phyloP scores from a whole-genome alignment of 192 early-diverging fungal species.

The Linnemannia zychae region DNA sequence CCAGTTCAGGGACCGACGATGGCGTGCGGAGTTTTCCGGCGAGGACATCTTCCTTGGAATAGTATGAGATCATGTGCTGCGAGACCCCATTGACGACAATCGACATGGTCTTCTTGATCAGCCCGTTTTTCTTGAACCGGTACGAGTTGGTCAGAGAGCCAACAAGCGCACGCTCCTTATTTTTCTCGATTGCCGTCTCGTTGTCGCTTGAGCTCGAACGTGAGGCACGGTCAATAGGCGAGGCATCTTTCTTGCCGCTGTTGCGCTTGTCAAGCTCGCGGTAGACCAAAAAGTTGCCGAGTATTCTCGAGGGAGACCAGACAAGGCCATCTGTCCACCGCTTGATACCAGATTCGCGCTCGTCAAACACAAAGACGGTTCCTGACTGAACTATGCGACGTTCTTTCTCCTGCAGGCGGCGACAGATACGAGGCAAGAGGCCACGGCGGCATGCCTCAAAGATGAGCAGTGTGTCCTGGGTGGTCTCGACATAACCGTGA shows the following conservation, averaged over 20 bases:
- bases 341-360: constrained; percentile 85
- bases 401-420: constrained; percentile 80
- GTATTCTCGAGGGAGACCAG: constrained; percentile 88
- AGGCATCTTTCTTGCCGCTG: constrained; percentile 63
- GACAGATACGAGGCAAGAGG: constrained; percentile 73
- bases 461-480: constrained; percentile 81
- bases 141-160: constrained; percentile 71
- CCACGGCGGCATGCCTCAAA: constrained; percentile 84
- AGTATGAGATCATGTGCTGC: constrained; percentile 72
- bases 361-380: constrained; percentile 88
- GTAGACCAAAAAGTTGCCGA: constrained; percentile 86
- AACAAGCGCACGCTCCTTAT: constrained; percentile 67
- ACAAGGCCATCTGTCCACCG: constrained; percentile 89
- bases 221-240: constrained; percentile 51
- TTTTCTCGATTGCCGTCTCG: constrained; percentile 56
- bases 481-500: constrained; percentile 78
- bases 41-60: constrained; percentile 68
- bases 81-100: constrained; percentile 72
- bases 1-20: constrained; percentile 64
- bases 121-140: constrained; percentile 69
- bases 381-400: constrained; percentile 78
- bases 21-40: constrained; percentile 65
- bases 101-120: constrained; percentile 87
- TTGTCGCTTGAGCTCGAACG: constrained; percentile 37
- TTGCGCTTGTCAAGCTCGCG: constrained; percentile 75